Conservation (phyloP, 2,329 filamentous ascomycete species). For the Botrytis tulipae region DNA sequence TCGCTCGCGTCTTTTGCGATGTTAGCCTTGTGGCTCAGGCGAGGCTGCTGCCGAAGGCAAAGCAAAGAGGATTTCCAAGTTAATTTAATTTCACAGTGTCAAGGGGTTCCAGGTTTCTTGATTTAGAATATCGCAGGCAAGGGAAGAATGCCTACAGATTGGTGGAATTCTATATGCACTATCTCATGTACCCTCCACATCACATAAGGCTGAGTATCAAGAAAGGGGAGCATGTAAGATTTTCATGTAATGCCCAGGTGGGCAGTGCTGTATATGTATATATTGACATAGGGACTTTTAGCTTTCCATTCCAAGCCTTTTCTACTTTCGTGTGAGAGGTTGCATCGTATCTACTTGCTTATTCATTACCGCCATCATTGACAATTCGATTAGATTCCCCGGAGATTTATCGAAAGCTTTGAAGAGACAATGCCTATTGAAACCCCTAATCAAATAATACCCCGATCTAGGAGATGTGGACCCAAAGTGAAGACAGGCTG, state of each 20-base stretch:
- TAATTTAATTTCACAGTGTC: neutral
- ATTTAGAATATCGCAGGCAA: neutral
- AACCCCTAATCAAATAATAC: neutral
- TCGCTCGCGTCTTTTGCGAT: neutral
- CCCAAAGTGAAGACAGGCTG: slow-evolving; percentile 21
- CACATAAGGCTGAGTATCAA: neutral
- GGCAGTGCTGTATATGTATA: neutral
- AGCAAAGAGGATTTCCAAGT: neutral
- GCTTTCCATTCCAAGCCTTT: neutral
- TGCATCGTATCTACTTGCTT: slow-evolving; percentile 6
- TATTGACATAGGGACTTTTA: neutral
- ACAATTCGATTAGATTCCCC: neutral
- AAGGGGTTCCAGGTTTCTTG: neutral
- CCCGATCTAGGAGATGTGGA: slow-evolving; percentile 11
- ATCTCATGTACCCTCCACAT: neutral
- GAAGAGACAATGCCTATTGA: neutral
- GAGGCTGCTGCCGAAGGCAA: neutral
- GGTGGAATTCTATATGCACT: neutral
- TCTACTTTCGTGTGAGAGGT: neutral
- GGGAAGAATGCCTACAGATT: neutral
- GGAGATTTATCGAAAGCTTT: neutral
- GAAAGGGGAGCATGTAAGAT: neutral
- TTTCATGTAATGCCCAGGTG: neutral
- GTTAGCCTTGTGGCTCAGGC: slow-evolving; percentile 9
- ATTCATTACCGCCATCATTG: neutral